Evolutionary conservation across 2,329 filamentous ascomycete genomes (phyloP), one percentile per base, ranked within the genome.

Genomic region (Zasmidium cellare): DNA sequence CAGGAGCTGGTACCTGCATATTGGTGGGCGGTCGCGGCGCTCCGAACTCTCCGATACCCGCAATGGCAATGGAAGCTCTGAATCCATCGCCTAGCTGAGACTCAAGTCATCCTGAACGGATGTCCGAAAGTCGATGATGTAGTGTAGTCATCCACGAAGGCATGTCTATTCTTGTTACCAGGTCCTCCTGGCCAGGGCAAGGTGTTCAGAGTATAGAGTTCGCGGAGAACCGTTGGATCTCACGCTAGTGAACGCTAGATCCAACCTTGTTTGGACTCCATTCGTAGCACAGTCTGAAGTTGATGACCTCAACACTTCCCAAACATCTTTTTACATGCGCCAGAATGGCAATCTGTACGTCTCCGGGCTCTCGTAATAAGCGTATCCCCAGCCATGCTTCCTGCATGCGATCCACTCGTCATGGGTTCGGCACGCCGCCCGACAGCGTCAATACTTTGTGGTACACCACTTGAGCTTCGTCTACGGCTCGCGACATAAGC

Each of bases 301-400:
- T 53, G 51, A 53, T 53, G 51, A 53, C 35, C 51, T 53, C 35
- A 46, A 45, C 51, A 53, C 35, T 53, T 24, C 38, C 35, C 51
- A 19, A 24, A 24, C 28, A 16, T 41, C 35, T 3, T 9, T 41
- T 41, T 41, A n/a, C 35, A 16, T 41, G 35, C 35, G 3, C 6
- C 35, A 41, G 35, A n/a, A 5, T 28, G 5, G 11, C 25, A 28
- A 28, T 28, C 5, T 28, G 5, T 5, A 28, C 25, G 25, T 11
- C 25, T 5, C 25, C 25, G 25, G 6, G 6, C 5, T 28, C 11
- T 28, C 25, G 6, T 28, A 6, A 28, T 28, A 5, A 28, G 25
- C 25, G 11, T 6, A 5, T 5, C 5, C 11, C 11, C 25, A 28
- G 25, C 25, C 25, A 11, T 28, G 6, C 25, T 28, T 28, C 25